A percentile compares a stretch with the other conserved stretches of the same genome.
Conservation (phyloP, 306 rosid genomes). For the Vigna nakashimae region DNA sequence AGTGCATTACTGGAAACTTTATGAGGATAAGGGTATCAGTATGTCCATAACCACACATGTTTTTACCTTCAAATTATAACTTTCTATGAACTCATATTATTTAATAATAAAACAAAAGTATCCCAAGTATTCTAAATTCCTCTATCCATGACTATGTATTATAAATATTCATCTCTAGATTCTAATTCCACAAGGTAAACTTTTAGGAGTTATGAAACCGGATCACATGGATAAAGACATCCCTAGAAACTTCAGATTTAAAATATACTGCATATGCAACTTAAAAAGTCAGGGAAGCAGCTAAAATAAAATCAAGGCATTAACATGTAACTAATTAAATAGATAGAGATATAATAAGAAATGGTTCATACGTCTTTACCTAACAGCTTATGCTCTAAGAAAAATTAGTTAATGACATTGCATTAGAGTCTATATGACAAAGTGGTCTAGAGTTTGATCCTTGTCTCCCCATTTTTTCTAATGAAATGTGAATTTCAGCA, state of each 20-base stretch:
- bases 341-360: background rate
- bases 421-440: background rate
- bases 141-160: background rate
- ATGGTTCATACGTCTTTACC: background rate
- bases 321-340: conserved; percentile 17
- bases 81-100: conserved; percentile 8
- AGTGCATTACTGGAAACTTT: conserved; percentile 18
- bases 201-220: conserved; percentile 15
- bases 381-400: background rate
- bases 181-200: conserved; percentile 6
- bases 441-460: background rate
- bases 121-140: conserved; percentile 15
- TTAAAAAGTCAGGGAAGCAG: conserved; percentile 13
- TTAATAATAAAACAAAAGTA: conserved; percentile 26
- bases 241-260: conserved; percentile 11
- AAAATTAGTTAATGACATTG: background rate
- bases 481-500: background rate
- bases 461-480: background rate
- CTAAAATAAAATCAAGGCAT: conserved; percentile 11
- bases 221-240: conserved; percentile 17
- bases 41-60: conserved; percentile 24
- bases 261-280: background rate
- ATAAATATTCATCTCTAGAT: conserved; percentile 6
- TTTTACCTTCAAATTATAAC: conserved; percentile 18
- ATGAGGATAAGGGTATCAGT: background rate